Evolutionary conservation across 2,329 filamentous ascomycete genomes (phyloP).

Genomic region (Stagonosporopsis vannaccii): DNA sequence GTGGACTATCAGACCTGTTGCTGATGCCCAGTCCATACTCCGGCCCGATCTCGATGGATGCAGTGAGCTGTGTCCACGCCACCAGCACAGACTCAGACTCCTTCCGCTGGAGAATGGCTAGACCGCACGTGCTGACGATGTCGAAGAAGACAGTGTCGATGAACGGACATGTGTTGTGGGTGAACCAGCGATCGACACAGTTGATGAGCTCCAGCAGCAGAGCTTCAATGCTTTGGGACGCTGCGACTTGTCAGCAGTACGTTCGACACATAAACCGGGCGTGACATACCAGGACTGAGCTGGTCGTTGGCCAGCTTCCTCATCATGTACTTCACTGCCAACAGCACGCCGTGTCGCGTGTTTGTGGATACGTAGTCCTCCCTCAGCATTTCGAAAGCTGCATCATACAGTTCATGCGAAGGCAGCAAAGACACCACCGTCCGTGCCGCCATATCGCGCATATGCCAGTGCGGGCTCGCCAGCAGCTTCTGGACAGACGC

Average conservation of each 20-base stretch:
- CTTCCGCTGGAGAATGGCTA: slow-evolving; percentile 29
- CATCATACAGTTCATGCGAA: slow-evolving; percentile 31
- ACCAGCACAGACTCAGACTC: slow-evolving; percentile 25
- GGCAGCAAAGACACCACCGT: slow-evolving; percentile 60
- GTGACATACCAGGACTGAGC: background rate
- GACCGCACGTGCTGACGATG: slow-evolving; percentile 39
- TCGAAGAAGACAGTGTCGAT: slow-evolving; percentile 49
- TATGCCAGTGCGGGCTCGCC: slow-evolving; percentile 76
- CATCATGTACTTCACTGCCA: slow-evolving; percentile 43
- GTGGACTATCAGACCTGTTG: slow-evolving; percentile 17
- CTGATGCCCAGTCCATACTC: slow-evolving; percentile 24
- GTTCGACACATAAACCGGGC: background rate
- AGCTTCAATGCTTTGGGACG: slow-evolving; percentile 22
- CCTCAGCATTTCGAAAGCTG: slow-evolving; percentile 30
- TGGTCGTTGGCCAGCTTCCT: slow-evolving; percentile 27
- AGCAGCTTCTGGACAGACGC: slow-evolving; percentile 68
- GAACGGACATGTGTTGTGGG: slow-evolving; percentile 38
- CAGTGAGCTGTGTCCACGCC: slow-evolving; percentile 31
- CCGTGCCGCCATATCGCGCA: slow-evolving; percentile 80
- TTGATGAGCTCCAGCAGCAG: slow-evolving; percentile 30
- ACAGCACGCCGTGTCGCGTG: slow-evolving; percentile 40
- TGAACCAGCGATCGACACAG: slow-evolving; percentile 26
- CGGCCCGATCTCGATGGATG: slow-evolving; percentile 29
- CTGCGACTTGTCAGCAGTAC: slow-evolving; percentile 18
- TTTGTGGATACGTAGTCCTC: slow-evolving; percentile 28